phyloP scores from a whole-genome alignment of 2,329 filamentous ascomycete genomes.

The Aspergillus novofumigatus region DNA sequence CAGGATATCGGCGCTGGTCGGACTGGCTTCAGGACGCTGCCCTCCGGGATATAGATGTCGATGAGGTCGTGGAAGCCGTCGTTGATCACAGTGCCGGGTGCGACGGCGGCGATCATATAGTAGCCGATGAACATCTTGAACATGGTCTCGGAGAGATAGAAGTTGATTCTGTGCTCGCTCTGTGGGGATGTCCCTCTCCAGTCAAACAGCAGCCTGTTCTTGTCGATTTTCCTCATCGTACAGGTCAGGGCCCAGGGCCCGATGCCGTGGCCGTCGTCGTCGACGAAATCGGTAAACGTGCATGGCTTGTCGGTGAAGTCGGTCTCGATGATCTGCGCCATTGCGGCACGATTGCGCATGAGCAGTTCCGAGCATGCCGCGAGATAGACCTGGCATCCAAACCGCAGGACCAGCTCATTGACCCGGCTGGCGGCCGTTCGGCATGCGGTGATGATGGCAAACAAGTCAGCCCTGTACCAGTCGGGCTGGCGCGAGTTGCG shows the following conservation, averaged over 20 bases:
- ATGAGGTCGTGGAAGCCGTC: slow-evolving; percentile 50
- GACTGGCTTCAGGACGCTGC: slow-evolving; percentile 44
- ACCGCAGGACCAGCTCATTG: slow-evolving; percentile 44
- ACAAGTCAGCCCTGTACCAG: slow-evolving; percentile 48
- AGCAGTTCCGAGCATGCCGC: slow-evolving; percentile 45
- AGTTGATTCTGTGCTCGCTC: slow-evolving; percentile 46
- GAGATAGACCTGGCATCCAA: slow-evolving; percentile 43
- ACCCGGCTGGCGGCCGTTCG: slow-evolving; percentile 43
- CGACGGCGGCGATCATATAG: slow-evolving; percentile 47
- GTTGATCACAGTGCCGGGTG: slow-evolving; percentile 48
- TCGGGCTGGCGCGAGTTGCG: slow-evolving; percentile 47
- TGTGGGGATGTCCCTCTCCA: slow-evolving; percentile 49
- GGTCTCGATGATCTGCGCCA: slow-evolving; percentile 45
- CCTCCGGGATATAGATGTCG: slow-evolving; percentile 45
- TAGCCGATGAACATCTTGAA: slow-evolving; percentile 51
- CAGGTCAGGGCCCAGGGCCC: slow-evolving; percentile 47
- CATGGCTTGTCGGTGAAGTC: slow-evolving; percentile 42
- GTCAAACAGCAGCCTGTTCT: slow-evolving; percentile 44
- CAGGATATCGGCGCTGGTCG: slow-evolving; percentile 47
- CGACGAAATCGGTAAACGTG: slow-evolving; percentile 48
- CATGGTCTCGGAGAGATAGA: slow-evolving; percentile 47
- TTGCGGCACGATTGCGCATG: slow-evolving; percentile 41
- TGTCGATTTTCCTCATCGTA: slow-evolving; percentile 42
- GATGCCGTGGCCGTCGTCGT: slow-evolving; percentile 46
- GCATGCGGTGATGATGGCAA: slow-evolving; percentile 46